Base-by-base conservation (phyloP, 106 monocot species). In the Chionographis japonica region DNA sequence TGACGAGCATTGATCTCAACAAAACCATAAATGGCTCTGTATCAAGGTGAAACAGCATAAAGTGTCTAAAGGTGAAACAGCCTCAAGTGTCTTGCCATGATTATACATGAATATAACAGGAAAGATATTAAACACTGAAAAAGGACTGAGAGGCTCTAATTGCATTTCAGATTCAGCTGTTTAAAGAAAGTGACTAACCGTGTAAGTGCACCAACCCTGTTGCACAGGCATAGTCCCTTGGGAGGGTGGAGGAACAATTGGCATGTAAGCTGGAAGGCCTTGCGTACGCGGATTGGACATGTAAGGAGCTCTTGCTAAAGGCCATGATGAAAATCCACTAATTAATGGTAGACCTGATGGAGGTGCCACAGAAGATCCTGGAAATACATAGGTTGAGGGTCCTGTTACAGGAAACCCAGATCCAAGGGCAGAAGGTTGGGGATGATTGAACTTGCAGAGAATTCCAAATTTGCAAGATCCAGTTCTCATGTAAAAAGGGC, bases 401-500 rank as follows among this genome's bases (percentile, higher is more conserved):
- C 73, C 84, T 14, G 69, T 58, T 54, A 65, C 27, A 68, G 81
- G 76, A 63, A 37, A 74, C 39, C 74, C 68, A 37, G 70, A 9
- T 39, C 73, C 84, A 54, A 68, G 3, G 4, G 77, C 36, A 64
- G 79, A 56, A 73, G 83, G 86, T 56, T 78, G 84, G 27, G 90
- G 90, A 70, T 91, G 90, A 68, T 87, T 68, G 67, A 91, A 91
- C 56, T 91, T 86, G 75, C 86, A 91, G 10, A 76, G 81, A 68
- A 78, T 38, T 40, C 86, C 86, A 84, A 84, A 86, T 72, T 91
- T 91, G 74, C 90, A 91, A 41, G 73, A 54, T 69, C 90, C 86
- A 58, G 75, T 91, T 75, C 81, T 84, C 84, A 91, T 81, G 74
- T 91, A 91, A 79, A 81, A 84, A 68, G 83, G 76, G 68, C 90